Conservation (phyloP, 2,329 filamentous ascomycete species). For the Nigrograna mackinnonii region DNA sequence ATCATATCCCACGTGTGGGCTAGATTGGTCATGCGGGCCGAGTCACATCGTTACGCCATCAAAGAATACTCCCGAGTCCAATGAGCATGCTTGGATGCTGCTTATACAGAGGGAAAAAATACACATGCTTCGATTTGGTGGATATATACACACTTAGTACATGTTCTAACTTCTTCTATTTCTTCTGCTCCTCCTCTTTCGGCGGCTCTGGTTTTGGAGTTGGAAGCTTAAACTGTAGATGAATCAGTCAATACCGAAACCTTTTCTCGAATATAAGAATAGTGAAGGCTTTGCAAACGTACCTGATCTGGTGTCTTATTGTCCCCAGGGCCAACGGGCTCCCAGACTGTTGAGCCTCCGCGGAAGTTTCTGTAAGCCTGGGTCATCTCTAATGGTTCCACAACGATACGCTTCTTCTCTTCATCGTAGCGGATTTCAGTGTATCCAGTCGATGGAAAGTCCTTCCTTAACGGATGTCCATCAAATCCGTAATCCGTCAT, state of each 20-base stretch:
- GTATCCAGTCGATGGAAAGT: constrained; percentile 97
- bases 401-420: constrained; percentile 99
- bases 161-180: constrained; percentile 58
- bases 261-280: background rate
- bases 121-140: constrained; percentile 27
- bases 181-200: constrained; percentile 89
- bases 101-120: background rate
- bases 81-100: background rate
- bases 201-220: constrained; percentile 89
- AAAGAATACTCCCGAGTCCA: too few relatives aligned
- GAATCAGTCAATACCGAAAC: background rate
- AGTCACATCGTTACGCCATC: too few relatives aligned
- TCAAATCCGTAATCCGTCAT: constrained; percentile 99
- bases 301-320: constrained; percentile 77
- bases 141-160: constrained; percentile 45
- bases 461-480: constrained; percentile 94
- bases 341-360: constrained; percentile 69
- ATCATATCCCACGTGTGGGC: too few relatives aligned
- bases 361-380: constrained; percentile 99
- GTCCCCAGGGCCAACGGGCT: constrained; percentile 71
- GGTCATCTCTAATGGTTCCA: constrained; percentile 95
- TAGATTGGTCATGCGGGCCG: too few relatives aligned
- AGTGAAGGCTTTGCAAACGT: constrained; percentile 33
- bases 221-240: constrained; percentile 81
- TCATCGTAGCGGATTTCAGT: constrained; percentile 98